A percentile compares a stretch with the other conserved stretches of the same genome.
Evolutionary conservation across 306 rosid genomes (phyloP).

Genomic region (Mimosa pudica): DNA sequence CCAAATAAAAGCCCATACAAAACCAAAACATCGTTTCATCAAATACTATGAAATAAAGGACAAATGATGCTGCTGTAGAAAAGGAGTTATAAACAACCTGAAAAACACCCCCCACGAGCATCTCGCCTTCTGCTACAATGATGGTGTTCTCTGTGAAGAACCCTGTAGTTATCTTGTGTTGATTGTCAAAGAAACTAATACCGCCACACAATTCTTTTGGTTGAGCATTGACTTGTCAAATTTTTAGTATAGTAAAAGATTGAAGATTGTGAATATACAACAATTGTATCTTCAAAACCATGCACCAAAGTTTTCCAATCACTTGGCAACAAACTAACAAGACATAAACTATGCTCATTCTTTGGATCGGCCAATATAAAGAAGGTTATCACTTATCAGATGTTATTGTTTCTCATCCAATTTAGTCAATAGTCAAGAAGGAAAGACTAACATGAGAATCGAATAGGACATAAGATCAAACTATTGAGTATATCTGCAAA

Average conservation of each 20-base stretch:
- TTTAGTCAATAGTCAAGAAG: not conserved
- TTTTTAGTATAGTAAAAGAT: slow-evolving; percentile 14
- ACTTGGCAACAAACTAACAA: slow-evolving; percentile 23
- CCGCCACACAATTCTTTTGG: slow-evolving; percentile 11
- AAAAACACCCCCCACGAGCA: slow-evolving; percentile 78
- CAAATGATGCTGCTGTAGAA: slow-evolving; percentile 8
- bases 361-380: slow-evolving; percentile 7
- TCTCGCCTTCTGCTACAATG: slow-evolving; percentile 94
- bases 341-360: slow-evolving; percentile 10
- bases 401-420: slow-evolving; percentile 12
- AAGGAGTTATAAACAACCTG: slow-evolving; percentile 55
- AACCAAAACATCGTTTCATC: slow-evolving; percentile 4
- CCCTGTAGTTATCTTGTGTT: slow-evolving; percentile 93
- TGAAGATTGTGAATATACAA: slow-evolving; percentile 6
- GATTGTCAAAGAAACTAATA: slow-evolving; percentile 67
- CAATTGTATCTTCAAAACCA: slow-evolving; percentile 15
- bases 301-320: slow-evolving; percentile 23
- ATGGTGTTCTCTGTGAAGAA: slow-evolving; percentile 91
- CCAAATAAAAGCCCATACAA: slow-evolving; percentile 14
- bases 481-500: not conserved
- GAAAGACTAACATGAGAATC: not conserved
- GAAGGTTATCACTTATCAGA: not conserved
- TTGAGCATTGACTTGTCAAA: slow-evolving; percentile 14
- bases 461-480: not conserved
- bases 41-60: slow-evolving; percentile 18